phyloP scores from a whole-genome alignment of 768 basidiomycete species.

The Lactarius trivialis region DNA sequence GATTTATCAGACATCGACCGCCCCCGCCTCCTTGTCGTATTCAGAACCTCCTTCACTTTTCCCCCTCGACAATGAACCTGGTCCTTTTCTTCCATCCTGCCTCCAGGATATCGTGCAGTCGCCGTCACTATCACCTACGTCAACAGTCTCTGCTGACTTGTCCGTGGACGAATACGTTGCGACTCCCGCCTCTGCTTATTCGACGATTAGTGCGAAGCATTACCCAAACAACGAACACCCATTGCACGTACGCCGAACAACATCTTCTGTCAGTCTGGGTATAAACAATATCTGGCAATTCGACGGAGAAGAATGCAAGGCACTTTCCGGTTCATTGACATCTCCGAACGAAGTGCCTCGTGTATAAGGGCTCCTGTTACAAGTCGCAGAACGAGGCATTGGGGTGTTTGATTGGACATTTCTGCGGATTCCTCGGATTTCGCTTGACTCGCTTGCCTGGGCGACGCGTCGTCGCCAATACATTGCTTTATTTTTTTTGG shows the following conservation, averaged over 20 bases:
- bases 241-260: slow-evolving; percentile 14
- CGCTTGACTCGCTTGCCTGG: background rate
- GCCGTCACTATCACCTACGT: slow-evolving; percentile 46
- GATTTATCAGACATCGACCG: slow-evolving; percentile 67
- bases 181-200: slow-evolving; percentile 17
- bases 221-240: slow-evolving; percentile 16
- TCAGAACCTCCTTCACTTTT: slow-evolving; percentile 21
- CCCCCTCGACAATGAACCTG: slow-evolving; percentile 26
- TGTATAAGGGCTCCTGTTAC: background rate
- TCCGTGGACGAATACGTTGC: slow-evolving; percentile 49
- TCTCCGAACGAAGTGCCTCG: slow-evolving; percentile 12
- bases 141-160: slow-evolving; percentile 58
- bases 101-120: slow-evolving; percentile 68
- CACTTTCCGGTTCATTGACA: slow-evolving; percentile 14
- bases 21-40: slow-evolving; percentile 34
- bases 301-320: slow-evolving; percentile 57
- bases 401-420: background rate
- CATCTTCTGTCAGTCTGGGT: slow-evolving; percentile 28
- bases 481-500: slow-evolving; percentile 14
- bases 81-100: slow-evolving; percentile 65
- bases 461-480: background rate
- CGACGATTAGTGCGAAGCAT: slow-evolving; percentile 10
- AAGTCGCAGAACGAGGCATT: background rate
- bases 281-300: slow-evolving; percentile 63
- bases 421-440: background rate